Evolutionary conservation across 768 basidiomycete genomes (phyloP), one percentile per base, ranked within the genome.

Genomic region (Calocybe cyanea): DNA sequence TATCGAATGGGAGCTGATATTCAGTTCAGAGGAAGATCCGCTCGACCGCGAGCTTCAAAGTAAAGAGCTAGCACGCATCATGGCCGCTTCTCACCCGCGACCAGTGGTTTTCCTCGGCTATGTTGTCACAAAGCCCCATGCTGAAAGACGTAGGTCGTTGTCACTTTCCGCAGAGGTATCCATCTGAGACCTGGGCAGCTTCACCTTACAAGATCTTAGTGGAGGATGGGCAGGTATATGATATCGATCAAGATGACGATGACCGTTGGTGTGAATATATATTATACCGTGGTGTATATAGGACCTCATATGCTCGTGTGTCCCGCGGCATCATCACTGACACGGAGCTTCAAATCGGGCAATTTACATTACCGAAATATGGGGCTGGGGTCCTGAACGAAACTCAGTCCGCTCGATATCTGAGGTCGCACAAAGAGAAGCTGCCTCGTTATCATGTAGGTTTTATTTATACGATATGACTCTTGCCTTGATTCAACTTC

Each of bases 221-320:
- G 30, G 73, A 73, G n/a, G 90, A 92, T 54, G 92, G 91, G 0
- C 64, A 68, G 5, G 77, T 93, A 53, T 76, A 87, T 51, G 92
- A 94, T 50, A 85, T 93, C 36, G 88, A 92, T 57, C 63, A 75
- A 45, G 73, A 83, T 4, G 87, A 91, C 61, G 55, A 49, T 54
- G 85, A 87, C 54, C 71, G 87, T 37, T 90, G 87, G 87, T 95
- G 92, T 67, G 88, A 94, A 70, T 94, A 94, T 58, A 90, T 95
- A 40, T 66, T 90, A 19, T 94, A 90, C 60, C 78, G 91, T 9
- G 88, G 85, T 1, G 56, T 91, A 19, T 84, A 88, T 58, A 74
- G 87, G 14, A 88, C 86, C 2, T 69, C 83, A n/a, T 94, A 90
- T 59, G 91, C 85, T 0, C 77, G 92, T 14, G 63, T 95, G 14